Evolutionary conservation across 176 grass and related monocot species (phyloP), one percentile per base, ranked within the genome.

Genomic region (Stipa capillata): DNA sequence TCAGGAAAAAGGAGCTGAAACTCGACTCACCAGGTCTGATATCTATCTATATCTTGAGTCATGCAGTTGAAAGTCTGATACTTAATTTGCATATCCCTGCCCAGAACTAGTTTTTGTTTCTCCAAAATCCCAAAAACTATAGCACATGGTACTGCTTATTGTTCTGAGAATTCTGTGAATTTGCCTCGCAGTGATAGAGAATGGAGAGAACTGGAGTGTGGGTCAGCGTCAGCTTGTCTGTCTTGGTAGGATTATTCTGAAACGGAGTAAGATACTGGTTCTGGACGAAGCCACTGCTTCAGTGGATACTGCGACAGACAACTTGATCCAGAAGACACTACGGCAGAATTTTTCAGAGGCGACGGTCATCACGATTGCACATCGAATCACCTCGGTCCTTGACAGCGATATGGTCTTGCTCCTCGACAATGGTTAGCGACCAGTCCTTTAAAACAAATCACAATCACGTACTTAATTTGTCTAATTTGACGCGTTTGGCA

Each of bases 151-250:
- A 23, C 27, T 47, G 36, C 25, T 8, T 13, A 23, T 50, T 28
- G 7, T 72, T 73, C 74, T 80, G n/a, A 80, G 36, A 60, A 16
- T 16, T 65, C 8, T 59, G 24, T 34, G 13, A 20, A 51, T 50
- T 83, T 60, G 10, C 17, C 9, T 82, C 80, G 78, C 87, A 98
- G 95, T 94, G 49, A 87, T 72, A 16, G 89, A 98, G 85, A 98
- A 92, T 62, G 95, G 95, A n/a, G 92, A 98, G 65, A 98, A 94
- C 69, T 94, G 74, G 74, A 77, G 74, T 27, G 56, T 77, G 55
- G 91, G 94, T 27, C 94, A 97, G 76, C 89, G 94, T 32, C 94
- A 97, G 82, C 87, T 94, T 17, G 85, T 90, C 9, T 97, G 94
- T 27, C 86, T 94, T 7, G 91, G 89, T 5, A 85, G 85, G 41